Base-by-base conservation (phyloP, 139 green algal species). In the Parachlorella kessleri region DNA sequence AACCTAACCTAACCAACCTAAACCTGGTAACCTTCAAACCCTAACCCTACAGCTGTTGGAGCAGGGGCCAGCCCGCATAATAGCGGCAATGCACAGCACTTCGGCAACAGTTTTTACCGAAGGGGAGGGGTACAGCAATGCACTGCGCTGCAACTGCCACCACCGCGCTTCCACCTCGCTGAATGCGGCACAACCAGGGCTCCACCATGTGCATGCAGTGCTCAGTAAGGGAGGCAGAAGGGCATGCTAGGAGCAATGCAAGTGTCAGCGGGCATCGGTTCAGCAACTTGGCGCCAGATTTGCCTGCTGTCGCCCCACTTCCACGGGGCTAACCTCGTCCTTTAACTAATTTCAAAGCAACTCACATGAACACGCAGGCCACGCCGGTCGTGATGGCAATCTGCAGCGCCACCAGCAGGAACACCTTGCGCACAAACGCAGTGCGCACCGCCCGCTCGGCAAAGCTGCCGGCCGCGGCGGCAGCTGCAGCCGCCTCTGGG, bases 391-490 rank as follows among this genome's bases (percentile, higher is more conserved):
- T 93, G 66, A 93, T 67, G 3, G 55, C 63, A 54, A 92, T 85
- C 84, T 91, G 80, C 21, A 89, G 2, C 2, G 76, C 32, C 32
- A 93, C 83, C 3, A 92, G 82, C 33, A 32, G 28, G n/a, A 88
- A 66, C 5, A 75, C 89, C 71, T 93, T 93, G 37, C 89, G 72
- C 18, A 91, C 73, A 42, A 93, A 93, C 21, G 76, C 85, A 21
- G 81, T 78, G 28, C 89, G 79, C 26, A 93, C 81, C 28, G 35
- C 35, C 38, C 66, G 36, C 14, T 90, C 77, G 26, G 78, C 75
- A 77, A 90, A 91, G 7, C 64, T 35, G 36, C 65, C 67, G n/a
- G 82, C 74, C 7, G 18, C 30, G 3, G 21, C 36, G 4, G 71
- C 73, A 18, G 75, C 80, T 33, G 79, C n/a, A 35, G 72, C 65